phyloP scores from a whole-genome alignment of 2,329 filamentous ascomycete genomes.

The Fusarium sp. region DNA sequence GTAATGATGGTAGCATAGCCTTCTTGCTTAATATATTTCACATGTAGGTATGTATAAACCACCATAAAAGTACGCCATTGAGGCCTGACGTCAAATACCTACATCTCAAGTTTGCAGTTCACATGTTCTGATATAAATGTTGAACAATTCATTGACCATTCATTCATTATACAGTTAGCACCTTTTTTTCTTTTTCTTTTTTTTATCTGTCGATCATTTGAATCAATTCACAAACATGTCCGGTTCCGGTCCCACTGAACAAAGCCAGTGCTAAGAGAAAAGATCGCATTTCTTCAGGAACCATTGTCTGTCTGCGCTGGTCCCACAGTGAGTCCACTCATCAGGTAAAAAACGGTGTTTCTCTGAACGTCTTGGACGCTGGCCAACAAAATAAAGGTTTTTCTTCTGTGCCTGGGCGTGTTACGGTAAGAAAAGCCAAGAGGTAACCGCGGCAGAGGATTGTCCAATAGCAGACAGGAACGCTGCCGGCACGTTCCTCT shows the following conservation, averaged over 20 bases:
- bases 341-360: slow-evolving; percentile 27
- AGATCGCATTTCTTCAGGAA: slow-evolving; percentile 5
- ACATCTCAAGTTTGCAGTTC: not conserved
- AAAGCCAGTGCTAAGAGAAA: slow-evolving; percentile 25
- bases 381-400: slow-evolving; percentile 17
- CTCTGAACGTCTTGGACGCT: not conserved
- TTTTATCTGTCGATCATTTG: slow-evolving; percentile 17
- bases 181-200: no score
- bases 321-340: slow-evolving; percentile 26
- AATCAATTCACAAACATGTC: not conserved
- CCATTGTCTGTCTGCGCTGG: slow-evolving; percentile 11
- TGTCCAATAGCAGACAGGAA: slow-evolving; percentile 7
- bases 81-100: no score
- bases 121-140: not conserved
- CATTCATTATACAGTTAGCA: no score
- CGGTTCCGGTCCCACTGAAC: slow-evolving; percentile 32
- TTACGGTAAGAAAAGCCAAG: slow-evolving; percentile 10
- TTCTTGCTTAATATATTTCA: no score
- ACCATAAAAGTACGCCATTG: no score
- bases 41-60: no score
- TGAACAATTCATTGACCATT: no score
- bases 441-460: slow-evolving; percentile 12
- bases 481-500: slow-evolving; percentile 2
- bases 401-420: slow-evolving; percentile 27
- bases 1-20: no score